Base-by-base conservation (phyloP, 139 green algal species). In the Diplosphaera chodatii region DNA sequence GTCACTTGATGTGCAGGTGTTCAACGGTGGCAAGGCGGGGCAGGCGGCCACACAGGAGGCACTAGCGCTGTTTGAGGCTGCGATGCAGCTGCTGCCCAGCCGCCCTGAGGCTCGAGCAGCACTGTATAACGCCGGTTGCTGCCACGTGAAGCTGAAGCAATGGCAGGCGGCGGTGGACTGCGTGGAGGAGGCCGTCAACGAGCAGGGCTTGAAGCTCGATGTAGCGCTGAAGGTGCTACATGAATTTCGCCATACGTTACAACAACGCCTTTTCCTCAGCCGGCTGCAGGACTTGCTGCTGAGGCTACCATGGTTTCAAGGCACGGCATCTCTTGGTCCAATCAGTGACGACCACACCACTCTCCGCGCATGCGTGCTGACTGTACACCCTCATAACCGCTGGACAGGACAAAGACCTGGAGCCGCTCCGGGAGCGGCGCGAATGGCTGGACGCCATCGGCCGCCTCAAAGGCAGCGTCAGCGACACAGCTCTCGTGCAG, bases 111-210 rank as follows among this genome's bases (percentile, higher is more conserved):
- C 90, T 1, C 64, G 83, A 5, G 94, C 94, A 27, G 94, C 93
- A 4, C 72, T 90, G 28, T 99, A 97, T 80, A 98, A 98, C 85
- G 72, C 82, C 29, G 94, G 90, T 25, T 99, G 94, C 68, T 88
- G 82, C 20, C 83, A 91, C 31, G 83, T 84, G 3, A 88, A 90
- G 76, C 80, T 91, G 37, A 86, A 90, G 69, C 80, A 91, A 67
- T 98, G 82, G 78, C 73, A 91, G 48, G 70, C 84, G 23, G 93
- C 93, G 2, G 74, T 86, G 13, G 87, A 92, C 31, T 72, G 80
- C 15, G 78, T 98, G 1, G 73, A 82, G 6, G 32, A 62, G 10
- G 91, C 91, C 4, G 79, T 96, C 55, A 96, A 96, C 55, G 80
- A 93, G 0, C 88, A 95, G 77, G 76, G 83, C 15, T 79, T 98